These are phyloP conservation scores for Porpolomopsis calyptriformis DNA, from an alignment of 768 basidiomycete genomes.

Conservation along the genomic window DNA sequence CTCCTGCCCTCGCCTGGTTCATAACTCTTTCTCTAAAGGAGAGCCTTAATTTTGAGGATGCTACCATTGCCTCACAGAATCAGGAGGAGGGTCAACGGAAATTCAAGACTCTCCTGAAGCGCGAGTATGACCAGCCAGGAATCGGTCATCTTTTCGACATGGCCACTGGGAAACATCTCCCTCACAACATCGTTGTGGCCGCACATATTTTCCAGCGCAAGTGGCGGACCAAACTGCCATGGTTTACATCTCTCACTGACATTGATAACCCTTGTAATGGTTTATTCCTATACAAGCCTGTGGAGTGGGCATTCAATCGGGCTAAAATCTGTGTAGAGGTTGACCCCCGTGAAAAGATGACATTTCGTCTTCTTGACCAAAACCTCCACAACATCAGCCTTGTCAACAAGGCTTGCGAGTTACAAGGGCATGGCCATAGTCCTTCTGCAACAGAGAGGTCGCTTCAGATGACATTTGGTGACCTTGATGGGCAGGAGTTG, in stretches of 20 bases:
- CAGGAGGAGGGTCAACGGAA: not conserved
- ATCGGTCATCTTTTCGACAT: not conserved
- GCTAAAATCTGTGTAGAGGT: not conserved
- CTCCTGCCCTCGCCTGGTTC: not conserved
- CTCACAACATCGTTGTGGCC: not conserved
- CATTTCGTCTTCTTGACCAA: not conserved
- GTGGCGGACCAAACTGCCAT: not conserved
- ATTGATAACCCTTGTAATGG: not conserved
- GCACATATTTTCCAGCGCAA: slow-evolving; percentile 1
- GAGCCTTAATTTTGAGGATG: not conserved
- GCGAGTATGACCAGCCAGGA: not conserved
- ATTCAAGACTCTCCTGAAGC: not conserved
- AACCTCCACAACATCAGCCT: not conserved
- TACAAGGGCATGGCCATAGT: not conserved
- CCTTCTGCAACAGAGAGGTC: not conserved
- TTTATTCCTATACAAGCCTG: not conserved
- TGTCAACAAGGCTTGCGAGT: not conserved
- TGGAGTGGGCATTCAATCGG: not conserved
- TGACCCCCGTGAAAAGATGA: not conserved
- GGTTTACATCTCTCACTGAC: not conserved
- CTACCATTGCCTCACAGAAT: not conserved
- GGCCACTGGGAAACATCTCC: not conserved
- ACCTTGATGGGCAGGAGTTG: not conserved
- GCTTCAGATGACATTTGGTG: not conserved
- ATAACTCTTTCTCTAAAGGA: not conserved